Percentiles rank a stretch among this genome's conserved stretches.
phyloP scores from a whole-genome alignment of 176 grass and related monocot genomes.

The Phoenix roebelenii region DNA sequence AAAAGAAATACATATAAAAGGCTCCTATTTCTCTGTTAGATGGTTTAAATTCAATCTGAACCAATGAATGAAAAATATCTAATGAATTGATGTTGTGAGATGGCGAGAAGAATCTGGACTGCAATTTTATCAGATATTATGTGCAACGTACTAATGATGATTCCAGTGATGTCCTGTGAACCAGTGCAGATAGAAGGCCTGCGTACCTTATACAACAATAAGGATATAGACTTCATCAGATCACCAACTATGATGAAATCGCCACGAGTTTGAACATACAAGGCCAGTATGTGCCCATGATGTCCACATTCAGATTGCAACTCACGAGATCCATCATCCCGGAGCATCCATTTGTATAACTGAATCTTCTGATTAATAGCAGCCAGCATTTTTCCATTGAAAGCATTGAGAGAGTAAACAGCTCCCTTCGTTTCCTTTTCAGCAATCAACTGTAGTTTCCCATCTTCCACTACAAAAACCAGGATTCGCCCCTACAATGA shows the following conservation, averaged over 20 bases:
- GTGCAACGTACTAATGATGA: no score
- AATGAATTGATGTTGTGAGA: no score
- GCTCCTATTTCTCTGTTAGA: no score
- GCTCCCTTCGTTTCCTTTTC: slow-evolving; percentile 94
- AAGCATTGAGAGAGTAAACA: slow-evolving; percentile 81
- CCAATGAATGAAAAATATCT: no score
- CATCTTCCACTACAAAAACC: slow-evolving; percentile 84
- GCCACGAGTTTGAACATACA: slow-evolving; percentile 86
- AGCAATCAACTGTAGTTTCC: slow-evolving; percentile 65
- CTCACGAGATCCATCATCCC: slow-evolving; percentile 67
- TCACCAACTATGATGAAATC: slow-evolving; percentile 97
- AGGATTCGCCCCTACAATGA: slow-evolving; percentile 63
- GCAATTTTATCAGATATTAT: no score
- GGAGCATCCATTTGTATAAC: slow-evolving; percentile 63
- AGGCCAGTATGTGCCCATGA: slow-evolving; percentile 77
- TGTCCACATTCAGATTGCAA: slow-evolving; percentile 84
- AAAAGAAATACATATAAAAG: no score
- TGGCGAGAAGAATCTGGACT: no score
- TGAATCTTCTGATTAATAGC: slow-evolving; percentile 98
- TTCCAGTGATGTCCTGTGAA: not conserved
- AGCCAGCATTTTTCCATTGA: slow-evolving; percentile 88
- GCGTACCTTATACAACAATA: slow-evolving; percentile 82
- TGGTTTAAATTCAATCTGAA: no score
- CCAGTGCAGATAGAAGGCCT: not conserved
- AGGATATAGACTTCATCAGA: slow-evolving; percentile 87